Evolutionary conservation across 306 rosid genomes (phyloP).

Genomic region (Medicago truncatula): MtrunA17r5.0-ANR NC_053044.1:41008001-41008500

Average conservation of each 20-base stretch:
- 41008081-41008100: too few species aligned
- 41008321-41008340: constrained; percentile 84
- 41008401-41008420: constrained; percentile 26
- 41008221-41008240: constrained; percentile 66
- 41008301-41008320: constrained; percentile 71
- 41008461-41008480: not conserved
- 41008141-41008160: too few species aligned
- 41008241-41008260: constrained; percentile 76
- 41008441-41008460: constrained; percentile 16
- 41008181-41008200: constrained; percentile 5
- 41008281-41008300: constrained; percentile 63
- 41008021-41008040: too few species aligned
- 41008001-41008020: too few species aligned
- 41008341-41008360: constrained; percentile 87
- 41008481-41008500: constrained; percentile 12
- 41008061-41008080: too few species aligned
- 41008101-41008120: too few species aligned
- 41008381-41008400: constrained; percentile 39
- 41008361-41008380: constrained; percentile 79
- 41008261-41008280: constrained; percentile 89
- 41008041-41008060: too few species aligned
- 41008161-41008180: not conserved
- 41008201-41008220: constrained; percentile 19
- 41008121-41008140: too few species aligned
- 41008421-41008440: constrained; percentile 25